These are phyloP conservation scores for Dictyostelium capitatum DNA, from an alignment of 78 protist genomes.

Conservation along the genomic window DNA sequence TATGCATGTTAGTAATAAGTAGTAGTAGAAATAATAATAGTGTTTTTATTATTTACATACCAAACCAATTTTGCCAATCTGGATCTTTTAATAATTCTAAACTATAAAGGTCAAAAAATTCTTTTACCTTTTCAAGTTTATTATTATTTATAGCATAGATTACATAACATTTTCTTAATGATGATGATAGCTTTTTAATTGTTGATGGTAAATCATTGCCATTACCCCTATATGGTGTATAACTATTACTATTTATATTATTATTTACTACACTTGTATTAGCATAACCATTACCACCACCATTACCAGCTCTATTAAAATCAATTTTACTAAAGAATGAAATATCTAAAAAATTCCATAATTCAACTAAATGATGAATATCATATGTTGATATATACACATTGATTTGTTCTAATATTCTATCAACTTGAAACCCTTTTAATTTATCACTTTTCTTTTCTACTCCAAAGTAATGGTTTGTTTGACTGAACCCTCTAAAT, in stretches of 20 bases:
- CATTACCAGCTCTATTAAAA: not conserved
- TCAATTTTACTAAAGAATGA: slow-evolving; percentile 79
- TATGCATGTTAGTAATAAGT: too few species aligned
- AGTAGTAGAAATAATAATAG: not conserved
- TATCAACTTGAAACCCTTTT: slow-evolving; percentile 84
- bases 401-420: slow-evolving; percentile 78
- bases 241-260: not conserved
- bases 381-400: slow-evolving; percentile 38
- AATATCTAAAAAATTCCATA: slow-evolving; percentile 74
- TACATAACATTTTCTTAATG: slow-evolving; percentile 68
- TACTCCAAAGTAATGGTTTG: slow-evolving; percentile 66
- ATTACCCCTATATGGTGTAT: not conserved
- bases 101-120: slow-evolving; percentile 79
- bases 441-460: slow-evolving; percentile 74
- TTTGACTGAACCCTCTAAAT: slow-evolving; percentile 84
- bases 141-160: slow-evolving; percentile 47
- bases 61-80: slow-evolving; percentile 89
- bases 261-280: not conserved
- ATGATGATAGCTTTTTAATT: slow-evolving; percentile 49
- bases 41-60: slow-evolving; percentile 27
- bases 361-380: slow-evolving; percentile 30
- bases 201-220: slow-evolving; percentile 32
- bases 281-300: slow-evolving; percentile 18
- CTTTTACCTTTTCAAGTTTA: slow-evolving; percentile 71
- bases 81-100: slow-evolving; percentile 72